Evolutionary conservation across 1,284 basidiomycete species (phyloP), one percentile per base, ranked within the genome.

Genomic region (Singerocomus rubriflavus): DNA sequence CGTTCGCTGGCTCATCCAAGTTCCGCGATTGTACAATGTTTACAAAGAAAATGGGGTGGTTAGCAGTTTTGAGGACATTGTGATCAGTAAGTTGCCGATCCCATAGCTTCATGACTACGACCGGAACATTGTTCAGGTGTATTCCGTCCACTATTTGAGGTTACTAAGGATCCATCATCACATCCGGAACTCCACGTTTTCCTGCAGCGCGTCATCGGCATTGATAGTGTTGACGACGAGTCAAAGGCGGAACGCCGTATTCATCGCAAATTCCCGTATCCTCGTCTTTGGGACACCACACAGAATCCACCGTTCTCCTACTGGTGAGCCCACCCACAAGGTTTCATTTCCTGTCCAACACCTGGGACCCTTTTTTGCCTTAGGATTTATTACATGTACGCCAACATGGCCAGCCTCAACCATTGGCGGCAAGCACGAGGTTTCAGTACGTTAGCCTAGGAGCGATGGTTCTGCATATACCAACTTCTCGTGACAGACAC

Each of bases 151-250:
- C 72, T 99, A 38, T 99, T 98, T 64, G 95, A 99, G 67, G 97
- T 98, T 17, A 99, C 97, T 0, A 85, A 88, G 61, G 85, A 99
- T 66, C 97, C 97, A 0, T 71, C 74, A 9, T 84, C 82, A 2
- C 96, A 99, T 65, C 95, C 95, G 0, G 94, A 98, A 66, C 76
- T 99, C 33, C 95, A 99, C 69, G 78, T 98, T 45, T 96, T 99
- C 75, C 74, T 99, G 35, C 94, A 98, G 69, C 86, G 97, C 7
- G 95, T 99, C 4, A 73, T 98, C 42, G 97, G 97, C 5, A 97
- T 99, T 64, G 97, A 99, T 64, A 91, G 88, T 11, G 97, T 99
- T 16, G 97, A 99, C 61, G 97, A 99, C 65, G 97, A 99, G 72
- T 94, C 91, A 13, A 99, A 98, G 72, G 78, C 85, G 0, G 97